Percentiles rank a stretch among this genome's conserved stretches.
These are phyloP conservation scores for Mollisiaceae sp. DNA, from an alignment of 2,329 filamentous ascomycete species.

Conservation along the genomic window DNA sequence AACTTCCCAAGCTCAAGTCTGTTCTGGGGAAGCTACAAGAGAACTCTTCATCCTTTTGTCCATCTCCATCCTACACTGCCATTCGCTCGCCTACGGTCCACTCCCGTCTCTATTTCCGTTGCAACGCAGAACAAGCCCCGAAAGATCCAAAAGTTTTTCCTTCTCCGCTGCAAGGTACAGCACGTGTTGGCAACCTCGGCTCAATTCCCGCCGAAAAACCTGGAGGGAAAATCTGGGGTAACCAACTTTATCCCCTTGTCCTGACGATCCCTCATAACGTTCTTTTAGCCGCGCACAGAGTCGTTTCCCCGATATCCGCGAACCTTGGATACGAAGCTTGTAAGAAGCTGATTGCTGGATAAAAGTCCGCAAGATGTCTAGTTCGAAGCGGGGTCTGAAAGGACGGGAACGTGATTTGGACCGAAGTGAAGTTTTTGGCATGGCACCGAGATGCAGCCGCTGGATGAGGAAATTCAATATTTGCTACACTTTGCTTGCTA, in stretches of 20 bases:
- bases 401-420: slow-evolving; percentile 9
- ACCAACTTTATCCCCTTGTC: slow-evolving; percentile 4
- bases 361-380: slow-evolving; percentile 10
- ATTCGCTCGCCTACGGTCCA: background rate
- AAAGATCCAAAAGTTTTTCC: slow-evolving; percentile 1
- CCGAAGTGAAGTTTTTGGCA: background rate
- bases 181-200: slow-evolving; percentile 9
- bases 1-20: too few species aligned
- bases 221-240: background rate
- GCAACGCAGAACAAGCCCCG: background rate
- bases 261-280: background rate
- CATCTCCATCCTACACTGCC: background rate
- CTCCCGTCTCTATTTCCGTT: background rate
- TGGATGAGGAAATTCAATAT: background rate
- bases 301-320: slow-evolving; percentile 11
- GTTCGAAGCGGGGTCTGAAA: background rate
- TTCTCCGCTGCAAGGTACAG: background rate
- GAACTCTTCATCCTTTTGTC: background rate
- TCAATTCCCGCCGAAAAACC: background rate
- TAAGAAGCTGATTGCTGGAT: slow-evolving; percentile 27
- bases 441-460: background rate
- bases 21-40: background rate
- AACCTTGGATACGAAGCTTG: slow-evolving; percentile 1
- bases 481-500: slow-evolving; percentile 9
- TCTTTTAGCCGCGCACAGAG: slow-evolving; percentile 17